phyloP scores from a whole-genome alignment of 1,284 basidiomycete species.

The Sparassis latifolia region DNA sequence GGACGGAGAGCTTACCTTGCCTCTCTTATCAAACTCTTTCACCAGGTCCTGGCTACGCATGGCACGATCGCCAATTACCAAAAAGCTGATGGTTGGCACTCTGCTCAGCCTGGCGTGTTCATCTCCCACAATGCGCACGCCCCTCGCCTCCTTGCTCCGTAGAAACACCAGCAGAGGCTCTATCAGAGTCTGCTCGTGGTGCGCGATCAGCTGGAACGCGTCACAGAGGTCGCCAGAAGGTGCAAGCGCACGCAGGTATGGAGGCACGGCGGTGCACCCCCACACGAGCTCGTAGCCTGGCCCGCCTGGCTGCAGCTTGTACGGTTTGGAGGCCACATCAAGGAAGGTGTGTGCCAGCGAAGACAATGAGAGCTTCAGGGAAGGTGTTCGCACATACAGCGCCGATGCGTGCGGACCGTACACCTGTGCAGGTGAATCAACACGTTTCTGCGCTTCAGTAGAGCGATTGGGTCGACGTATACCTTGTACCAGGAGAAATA shows the following conservation, averaged over 20 bases:
- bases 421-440: constrained; percentile 36
- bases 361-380: constrained; percentile 42
- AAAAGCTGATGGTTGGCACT: constrained; percentile 72
- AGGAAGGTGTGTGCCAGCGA: constrained; percentile 71
- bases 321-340: constrained; percentile 35
- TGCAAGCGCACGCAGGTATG: constrained; percentile 60
- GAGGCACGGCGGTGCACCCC: constrained; percentile 50
- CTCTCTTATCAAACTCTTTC: constrained; percentile 51
- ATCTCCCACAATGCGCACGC: constrained; percentile 63
- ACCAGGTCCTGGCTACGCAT: constrained; percentile 60
- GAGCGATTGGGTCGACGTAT: not conserved
- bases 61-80: constrained; percentile 49
- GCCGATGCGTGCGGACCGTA: constrained; percentile 71
- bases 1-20: constrained; percentile 42
- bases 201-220: constrained; percentile 39
- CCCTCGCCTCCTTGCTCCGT: constrained; percentile 36
- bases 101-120: constrained; percentile 36
- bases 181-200: constrained; percentile 41
- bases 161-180: constrained; percentile 37
- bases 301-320: constrained; percentile 68
- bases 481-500: constrained; percentile 78
- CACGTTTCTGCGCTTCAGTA: too few species aligned
- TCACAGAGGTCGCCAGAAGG: constrained; percentile 38
- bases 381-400: constrained; percentile 48
- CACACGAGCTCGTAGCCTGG: constrained; percentile 70